phyloP scores from a whole-genome alignment of 768 basidiomycete species.

The Kwoniella newhampshirensis region DNA sequence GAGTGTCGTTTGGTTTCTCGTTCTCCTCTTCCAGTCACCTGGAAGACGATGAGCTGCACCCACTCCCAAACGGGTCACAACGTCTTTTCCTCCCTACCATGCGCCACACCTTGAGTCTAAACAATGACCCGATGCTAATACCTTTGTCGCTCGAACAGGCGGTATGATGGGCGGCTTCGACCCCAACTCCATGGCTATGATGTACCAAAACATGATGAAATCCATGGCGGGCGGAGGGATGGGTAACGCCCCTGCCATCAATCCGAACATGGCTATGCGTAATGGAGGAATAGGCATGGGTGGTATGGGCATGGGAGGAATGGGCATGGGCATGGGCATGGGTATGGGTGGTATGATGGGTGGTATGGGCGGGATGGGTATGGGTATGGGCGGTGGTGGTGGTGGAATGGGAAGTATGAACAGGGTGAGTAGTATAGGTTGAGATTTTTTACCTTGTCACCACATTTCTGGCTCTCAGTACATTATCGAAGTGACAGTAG shows the following conservation, averaged over 20 bases:
- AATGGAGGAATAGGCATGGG: constrained; percentile 21
- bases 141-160: neutral
- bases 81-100: too few species aligned
- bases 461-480: too few species aligned
- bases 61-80: constrained; percentile 67
- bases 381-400: constrained; percentile 34
- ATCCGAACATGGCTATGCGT: constrained; percentile 46
- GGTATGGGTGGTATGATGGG: constrained; percentile 48
- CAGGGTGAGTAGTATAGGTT: constrained; percentile 40
- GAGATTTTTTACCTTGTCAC: too few species aligned
- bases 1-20: constrained; percentile 1
- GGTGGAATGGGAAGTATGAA: constrained; percentile 53
- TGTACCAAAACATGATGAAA: constrained; percentile 81
- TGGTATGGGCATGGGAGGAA: constrained; percentile 27
- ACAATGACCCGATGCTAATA: neutral
- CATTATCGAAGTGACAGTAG: too few species aligned
- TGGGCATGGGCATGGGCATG: constrained; percentile 36
- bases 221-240: constrained; percentile 24
- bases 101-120: too few species aligned
- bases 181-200: constrained; percentile 80
- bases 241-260: constrained; percentile 47
- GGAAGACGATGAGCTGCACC: too few species aligned
- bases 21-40: neutral
- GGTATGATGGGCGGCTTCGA: constrained; percentile 65
- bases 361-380: constrained; percentile 35